Conservation (phyloP, 371 early-diverging fungal genomes). For the Coemansia sp. region DNA sequence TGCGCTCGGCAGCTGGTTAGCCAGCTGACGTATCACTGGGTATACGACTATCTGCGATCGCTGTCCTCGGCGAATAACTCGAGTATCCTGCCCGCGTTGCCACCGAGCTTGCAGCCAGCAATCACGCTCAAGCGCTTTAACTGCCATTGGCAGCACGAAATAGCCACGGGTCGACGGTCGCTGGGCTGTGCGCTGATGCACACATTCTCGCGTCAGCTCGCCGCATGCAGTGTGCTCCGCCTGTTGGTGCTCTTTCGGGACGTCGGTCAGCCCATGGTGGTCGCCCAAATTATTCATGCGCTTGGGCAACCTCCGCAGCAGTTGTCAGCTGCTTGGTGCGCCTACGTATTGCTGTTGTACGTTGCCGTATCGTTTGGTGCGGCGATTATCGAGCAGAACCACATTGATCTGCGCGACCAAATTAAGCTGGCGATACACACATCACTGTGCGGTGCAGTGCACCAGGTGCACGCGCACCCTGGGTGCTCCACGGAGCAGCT, state of each 20-base stretch:
- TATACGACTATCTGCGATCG: constrained; percentile 6
- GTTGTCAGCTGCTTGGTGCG: not conserved
- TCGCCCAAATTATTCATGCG: constrained; percentile 22
- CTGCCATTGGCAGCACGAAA: constrained; percentile 15
- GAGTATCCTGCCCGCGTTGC: not conserved
- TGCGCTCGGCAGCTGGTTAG: not conserved
- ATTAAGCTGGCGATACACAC: constrained; percentile 18
- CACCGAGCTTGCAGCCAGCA: constrained; percentile 9
- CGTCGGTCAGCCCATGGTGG: constrained; percentile 13
- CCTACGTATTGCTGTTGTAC: constrained; percentile 1
- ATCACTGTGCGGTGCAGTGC: constrained; percentile 19
- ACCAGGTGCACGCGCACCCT: constrained; percentile 3
- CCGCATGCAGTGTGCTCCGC: constrained; percentile 13
- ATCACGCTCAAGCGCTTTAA: not conserved
- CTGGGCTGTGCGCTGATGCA: constrained; percentile 9
- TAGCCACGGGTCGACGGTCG: not conserved
- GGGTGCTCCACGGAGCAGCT: not conserved
- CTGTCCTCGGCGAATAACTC: not conserved
- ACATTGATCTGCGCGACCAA: constrained; percentile 31
- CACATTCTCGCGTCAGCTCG: constrained; percentile 24
- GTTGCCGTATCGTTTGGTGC: not conserved
- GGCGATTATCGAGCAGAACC: constrained; percentile 30
- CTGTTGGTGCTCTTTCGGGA: constrained; percentile 27
- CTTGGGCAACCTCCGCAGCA: not conserved
- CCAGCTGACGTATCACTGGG: constrained; percentile 41